Percentiles rank a stretch among this genome's conserved stretches.
phyloP scores from a whole-genome alignment of 176 grass and related monocot genomes.

The Carex cristatella region DNA sequence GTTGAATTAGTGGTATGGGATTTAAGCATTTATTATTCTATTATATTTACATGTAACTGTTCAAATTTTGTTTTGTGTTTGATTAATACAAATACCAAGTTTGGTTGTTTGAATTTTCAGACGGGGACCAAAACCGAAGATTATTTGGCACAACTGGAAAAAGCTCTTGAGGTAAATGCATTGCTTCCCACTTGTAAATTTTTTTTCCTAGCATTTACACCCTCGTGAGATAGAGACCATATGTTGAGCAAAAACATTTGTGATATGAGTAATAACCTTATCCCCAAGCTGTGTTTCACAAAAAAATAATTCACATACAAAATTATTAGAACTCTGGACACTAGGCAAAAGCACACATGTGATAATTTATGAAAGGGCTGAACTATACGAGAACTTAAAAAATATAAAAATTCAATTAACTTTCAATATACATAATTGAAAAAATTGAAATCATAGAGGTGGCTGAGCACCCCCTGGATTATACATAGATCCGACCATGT shows the following conservation, averaged over 20 bases:
- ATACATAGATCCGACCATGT: no score
- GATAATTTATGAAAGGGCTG: no score
- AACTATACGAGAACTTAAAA: no score
- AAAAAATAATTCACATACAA: no score
- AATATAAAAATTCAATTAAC: no score
- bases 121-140: conserved; percentile 74
- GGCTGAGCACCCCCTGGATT: no score
- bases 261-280: background rate
- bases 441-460: no score
- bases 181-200: background rate
- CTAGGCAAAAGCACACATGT: no score
- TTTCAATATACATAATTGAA: no score
- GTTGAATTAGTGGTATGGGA: conserved; percentile 67
- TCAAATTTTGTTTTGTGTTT: background rate
- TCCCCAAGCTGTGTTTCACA: no score
- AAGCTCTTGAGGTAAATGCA: conserved; percentile 60
- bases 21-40: background rate
- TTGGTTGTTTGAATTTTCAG: conserved; percentile 35
- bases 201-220: background rate
- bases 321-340: no score
- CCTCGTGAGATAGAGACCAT: background rate
- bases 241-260: background rate
- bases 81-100: background rate
- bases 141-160: conserved; percentile 80
- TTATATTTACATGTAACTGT: background rate